Evolutionary conservation across 164 flowering plant species (phyloP).

Genomic region (Vitis rotundifolia): DNA sequence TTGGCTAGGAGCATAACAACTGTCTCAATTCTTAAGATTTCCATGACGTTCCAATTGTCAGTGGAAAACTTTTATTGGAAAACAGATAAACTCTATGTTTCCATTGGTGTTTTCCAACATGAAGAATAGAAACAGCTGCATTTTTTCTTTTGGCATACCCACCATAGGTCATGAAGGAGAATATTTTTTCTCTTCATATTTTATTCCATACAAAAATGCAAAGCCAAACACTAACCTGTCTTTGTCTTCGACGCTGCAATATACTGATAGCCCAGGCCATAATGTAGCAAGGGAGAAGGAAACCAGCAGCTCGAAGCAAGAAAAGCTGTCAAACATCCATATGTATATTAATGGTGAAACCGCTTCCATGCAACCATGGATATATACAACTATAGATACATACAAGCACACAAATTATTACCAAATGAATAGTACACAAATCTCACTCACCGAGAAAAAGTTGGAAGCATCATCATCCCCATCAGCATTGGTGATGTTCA

Average conservation of each 20-base stretch:
- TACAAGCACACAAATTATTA: neutral
- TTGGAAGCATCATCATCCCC: conserved; percentile 66
- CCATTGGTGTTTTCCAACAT: neutral
- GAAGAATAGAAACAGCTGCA: neutral
- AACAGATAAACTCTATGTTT: neutral
- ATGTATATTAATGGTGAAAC: conserved; percentile 1
- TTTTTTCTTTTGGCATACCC: neutral
- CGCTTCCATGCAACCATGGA: neutral
- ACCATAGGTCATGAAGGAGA: neutral
- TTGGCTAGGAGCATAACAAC: neutral
- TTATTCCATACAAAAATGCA: neutral
- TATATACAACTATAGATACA: neutral
- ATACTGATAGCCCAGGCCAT: conserved; percentile 91
- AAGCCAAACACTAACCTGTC: conserved; percentile 37
- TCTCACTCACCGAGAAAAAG: conserved; percentile 66
- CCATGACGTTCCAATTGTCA: neutral
- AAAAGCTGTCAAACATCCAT: conserved; percentile 54
- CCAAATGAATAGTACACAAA: neutral
- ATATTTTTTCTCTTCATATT: neutral
- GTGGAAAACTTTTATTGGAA: neutral
- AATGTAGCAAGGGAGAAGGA: conserved; percentile 84
- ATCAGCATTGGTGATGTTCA: conserved; percentile 50
- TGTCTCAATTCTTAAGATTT: neutral
- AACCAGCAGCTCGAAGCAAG: conserved; percentile 77
- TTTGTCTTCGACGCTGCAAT: conserved; percentile 72